Evolutionary conservation across 108 stramenopile species (phyloP).

Genomic region (Skeletonema grethae): DNA sequence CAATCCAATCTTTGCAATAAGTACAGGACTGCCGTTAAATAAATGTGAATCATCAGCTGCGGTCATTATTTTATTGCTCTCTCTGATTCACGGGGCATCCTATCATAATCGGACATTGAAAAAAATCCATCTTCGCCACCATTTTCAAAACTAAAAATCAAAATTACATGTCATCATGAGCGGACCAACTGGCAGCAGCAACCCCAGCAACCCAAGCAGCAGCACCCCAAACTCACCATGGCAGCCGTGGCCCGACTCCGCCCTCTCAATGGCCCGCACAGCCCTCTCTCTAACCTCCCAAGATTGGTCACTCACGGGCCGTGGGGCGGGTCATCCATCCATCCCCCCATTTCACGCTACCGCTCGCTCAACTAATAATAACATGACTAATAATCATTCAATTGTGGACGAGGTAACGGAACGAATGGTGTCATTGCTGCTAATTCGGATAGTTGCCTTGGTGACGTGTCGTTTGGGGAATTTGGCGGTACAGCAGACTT

Average conservation of each 20-base stretch:
- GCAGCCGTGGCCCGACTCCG: constrained; percentile 13
- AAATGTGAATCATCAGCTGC: too few species aligned
- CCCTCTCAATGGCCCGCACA: constrained; percentile 23
- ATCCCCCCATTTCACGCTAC: background rate
- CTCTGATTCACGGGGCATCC: too few species aligned
- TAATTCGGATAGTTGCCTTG: constrained; percentile 68
- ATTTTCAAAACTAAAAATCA: background rate
- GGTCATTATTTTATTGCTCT: too few species aligned
- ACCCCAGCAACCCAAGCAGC: too few species aligned
- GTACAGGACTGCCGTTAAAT: too few species aligned
- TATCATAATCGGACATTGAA: too few species aligned
- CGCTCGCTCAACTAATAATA: too few species aligned
- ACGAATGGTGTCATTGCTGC: constrained; percentile 62
- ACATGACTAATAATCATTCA: background rate
- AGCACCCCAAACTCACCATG: background rate
- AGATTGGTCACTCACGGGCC: constrained; percentile 13
- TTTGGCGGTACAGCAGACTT: background rate
- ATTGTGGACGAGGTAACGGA: constrained; percentile 35
- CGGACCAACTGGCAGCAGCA: too few species aligned
- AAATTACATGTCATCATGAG: too few species aligned
- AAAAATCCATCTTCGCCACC: too few species aligned
- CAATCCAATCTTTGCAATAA: too few species aligned
- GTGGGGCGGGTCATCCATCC: background rate
- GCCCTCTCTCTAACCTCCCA: constrained; percentile 18
- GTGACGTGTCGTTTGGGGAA: constrained; percentile 43